Evolutionary conservation across 345 rosid genomes (phyloP), one percentile per base, ranked within the genome.

Genomic region (Diplotaxis tenuifolia): DNA sequence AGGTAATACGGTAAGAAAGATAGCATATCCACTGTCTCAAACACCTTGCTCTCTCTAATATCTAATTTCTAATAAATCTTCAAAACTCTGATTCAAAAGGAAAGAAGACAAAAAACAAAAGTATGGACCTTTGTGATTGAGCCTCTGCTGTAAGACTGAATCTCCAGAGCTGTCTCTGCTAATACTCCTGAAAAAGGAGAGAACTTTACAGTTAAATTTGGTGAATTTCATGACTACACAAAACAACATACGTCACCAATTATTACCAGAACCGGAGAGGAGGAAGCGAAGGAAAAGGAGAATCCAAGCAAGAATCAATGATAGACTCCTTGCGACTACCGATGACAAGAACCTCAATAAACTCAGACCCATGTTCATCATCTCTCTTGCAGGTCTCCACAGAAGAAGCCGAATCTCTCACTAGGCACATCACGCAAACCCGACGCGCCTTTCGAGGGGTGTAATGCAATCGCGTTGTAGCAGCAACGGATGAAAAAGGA

Each of bases 251-350:
- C 23, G 55, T 9, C 16, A 29, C 22, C 2, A 2, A 59, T n/a
- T 21, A 45, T 42, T 88, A 89, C 98, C 98, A 94, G 82, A 84
- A 91, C 25, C 95, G 87, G 36, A 94, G 77, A 28, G 87, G 77
- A 28, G 87, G 83, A 18, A 86, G 74, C 20, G 89, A 84, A 62
- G 42, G 83, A 59, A 88, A 83, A 23, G 88, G 88, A 34, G 96
- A 88, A 29, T 84, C 90, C 70, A 82, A 82, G 73, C 96, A 91
- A 53, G 85, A 92, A 78, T 88, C 95, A 20, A 89, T 79, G 31
- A 88, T 77, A 4, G 98, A 84, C 23, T 91, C 98, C 79, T 77
- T 88, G 32, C 92, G 82, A 54, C 98, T 86, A 20, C 98, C 98
- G 53, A 89, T 85, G 68, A 85, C 88, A 80, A 88, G 78, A 63